A percentile compares a stretch with the other conserved stretches of the same genome.
Evolutionary conservation across 257 asterid genomes (phyloP).

Genomic region (Plantago major): DNA sequence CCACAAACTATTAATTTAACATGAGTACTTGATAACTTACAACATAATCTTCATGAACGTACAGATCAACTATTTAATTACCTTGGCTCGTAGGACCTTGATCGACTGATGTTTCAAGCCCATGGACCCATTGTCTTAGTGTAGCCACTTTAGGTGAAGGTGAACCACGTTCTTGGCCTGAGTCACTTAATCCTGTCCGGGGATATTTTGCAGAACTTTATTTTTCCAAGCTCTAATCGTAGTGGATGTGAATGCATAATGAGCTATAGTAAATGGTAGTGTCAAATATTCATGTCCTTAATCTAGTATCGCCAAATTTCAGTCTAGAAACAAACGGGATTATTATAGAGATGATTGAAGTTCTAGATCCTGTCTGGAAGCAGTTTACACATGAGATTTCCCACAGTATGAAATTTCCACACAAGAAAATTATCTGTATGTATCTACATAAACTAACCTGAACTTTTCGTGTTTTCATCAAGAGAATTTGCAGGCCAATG

Average conservation of each 20-base stretch:
- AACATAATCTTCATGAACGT: neutral
- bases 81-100: neutral
- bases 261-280: too few relatives aligned
- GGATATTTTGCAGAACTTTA: neutral
- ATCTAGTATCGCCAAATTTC: too few relatives aligned
- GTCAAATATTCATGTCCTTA: too few relatives aligned
- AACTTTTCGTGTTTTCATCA: neutral
- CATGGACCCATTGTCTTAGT: neutral
- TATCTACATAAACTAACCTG: neutral
- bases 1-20: neutral
- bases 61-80: neutral
- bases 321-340: too few relatives aligned
- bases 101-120: neutral
- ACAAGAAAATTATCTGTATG: neutral
- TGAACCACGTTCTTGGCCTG: neutral
- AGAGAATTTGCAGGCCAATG: neutral
- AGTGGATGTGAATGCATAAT: neutral
- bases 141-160: neutral
- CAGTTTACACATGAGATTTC: too few relatives aligned
- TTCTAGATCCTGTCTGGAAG: too few relatives aligned
- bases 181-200: conserved; percentile 11
- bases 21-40: neutral
- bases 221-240: neutral
- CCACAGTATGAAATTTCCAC: too few relatives aligned
- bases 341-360: too few relatives aligned